Evolutionary conservation across 2,329 filamentous ascomycete species (phyloP).

Genomic region (Didymella keratinophila): DNA sequence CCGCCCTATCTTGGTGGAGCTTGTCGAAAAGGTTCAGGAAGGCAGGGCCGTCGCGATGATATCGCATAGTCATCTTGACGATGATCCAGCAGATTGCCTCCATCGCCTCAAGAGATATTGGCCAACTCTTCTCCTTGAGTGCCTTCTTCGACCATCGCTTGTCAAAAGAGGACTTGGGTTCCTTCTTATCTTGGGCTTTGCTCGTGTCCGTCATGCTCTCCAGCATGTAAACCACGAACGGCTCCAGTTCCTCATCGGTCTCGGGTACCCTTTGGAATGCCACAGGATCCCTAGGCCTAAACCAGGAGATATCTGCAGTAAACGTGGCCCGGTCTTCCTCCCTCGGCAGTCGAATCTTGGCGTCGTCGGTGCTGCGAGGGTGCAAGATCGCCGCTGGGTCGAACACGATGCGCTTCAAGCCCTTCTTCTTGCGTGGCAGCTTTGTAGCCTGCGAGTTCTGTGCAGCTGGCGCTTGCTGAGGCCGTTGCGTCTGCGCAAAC

Average conservation of each 20-base stretch:
- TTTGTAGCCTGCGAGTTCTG: background rate
- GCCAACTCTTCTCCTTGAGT: background rate
- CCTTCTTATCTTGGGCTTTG: background rate
- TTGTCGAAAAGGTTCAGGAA: background rate
- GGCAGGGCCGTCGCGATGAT: background rate
- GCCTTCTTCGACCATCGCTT: background rate
- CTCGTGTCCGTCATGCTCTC: constrained; percentile 1
- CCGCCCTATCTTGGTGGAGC: background rate
- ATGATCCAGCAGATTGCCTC: background rate
- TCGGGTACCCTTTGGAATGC: background rate
- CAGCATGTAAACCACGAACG: background rate
- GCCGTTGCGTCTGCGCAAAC: background rate
- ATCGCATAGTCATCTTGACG: background rate
- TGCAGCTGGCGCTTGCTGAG: background rate
- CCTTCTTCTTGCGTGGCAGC: background rate
- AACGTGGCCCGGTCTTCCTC: background rate
- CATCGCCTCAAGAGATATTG: background rate
- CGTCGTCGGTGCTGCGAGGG: background rate
- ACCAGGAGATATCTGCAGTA: background rate
- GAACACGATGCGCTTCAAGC: background rate
- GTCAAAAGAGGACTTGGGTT: background rate
- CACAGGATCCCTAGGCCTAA: background rate
- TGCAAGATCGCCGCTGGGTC: background rate
- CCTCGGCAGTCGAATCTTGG: background rate
- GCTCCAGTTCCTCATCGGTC: background rate